Conservation (phyloP, 192 early-diverging fungal genomes). For the Rhizophagus sp. region DNA sequence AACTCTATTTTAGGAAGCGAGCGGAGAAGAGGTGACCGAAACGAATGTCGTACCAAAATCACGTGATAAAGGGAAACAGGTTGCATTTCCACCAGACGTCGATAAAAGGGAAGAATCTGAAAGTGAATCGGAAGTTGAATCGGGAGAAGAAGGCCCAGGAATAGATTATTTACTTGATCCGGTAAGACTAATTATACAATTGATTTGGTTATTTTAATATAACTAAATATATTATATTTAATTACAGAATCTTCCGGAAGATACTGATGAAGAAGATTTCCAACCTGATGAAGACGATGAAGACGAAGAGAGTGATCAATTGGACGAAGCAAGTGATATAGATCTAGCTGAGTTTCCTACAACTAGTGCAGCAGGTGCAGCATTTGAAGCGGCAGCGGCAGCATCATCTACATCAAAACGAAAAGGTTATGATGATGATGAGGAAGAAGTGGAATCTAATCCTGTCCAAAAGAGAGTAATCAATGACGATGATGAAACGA, state of each 20-base stretch:
- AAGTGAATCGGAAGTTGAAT: constrained; percentile 4
- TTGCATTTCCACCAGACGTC: constrained; percentile 15
- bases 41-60: not conserved
- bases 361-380: not conserved
- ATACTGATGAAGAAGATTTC: not conserved
- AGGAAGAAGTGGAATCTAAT: not conserved
- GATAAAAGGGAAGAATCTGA: not conserved
- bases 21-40: not conserved
- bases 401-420: not conserved
- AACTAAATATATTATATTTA: not conserved
- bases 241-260: not conserved
- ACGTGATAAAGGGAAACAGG: constrained; percentile 24
- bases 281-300: not conserved
- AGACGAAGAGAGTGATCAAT: not conserved
- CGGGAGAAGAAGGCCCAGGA: not conserved
- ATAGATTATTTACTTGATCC: not conserved
- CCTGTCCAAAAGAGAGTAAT: not conserved
- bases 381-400: not conserved
- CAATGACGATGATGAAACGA: not conserved
- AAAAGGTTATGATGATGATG: not conserved
- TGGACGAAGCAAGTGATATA: not conserved
- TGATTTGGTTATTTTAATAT: not conserved
- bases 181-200: not conserved
- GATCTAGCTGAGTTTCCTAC: not conserved
- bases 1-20: constrained; percentile 12